These are phyloP conservation scores for Yamadazyma songkhlaensis DNA, from an alignment of 1,139 yeast species.

Conservation along the genomic window DNA sequence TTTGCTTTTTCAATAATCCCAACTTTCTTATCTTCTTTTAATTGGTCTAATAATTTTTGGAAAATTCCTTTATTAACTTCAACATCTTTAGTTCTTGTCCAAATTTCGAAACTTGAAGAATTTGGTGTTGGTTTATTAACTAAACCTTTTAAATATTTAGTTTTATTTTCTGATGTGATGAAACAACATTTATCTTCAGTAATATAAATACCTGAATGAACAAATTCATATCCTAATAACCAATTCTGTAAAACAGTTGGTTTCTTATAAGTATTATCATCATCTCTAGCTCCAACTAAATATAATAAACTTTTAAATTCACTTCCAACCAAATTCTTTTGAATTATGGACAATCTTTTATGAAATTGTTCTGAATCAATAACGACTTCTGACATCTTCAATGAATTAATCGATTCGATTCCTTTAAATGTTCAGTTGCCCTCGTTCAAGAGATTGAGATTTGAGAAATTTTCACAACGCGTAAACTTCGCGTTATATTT, in stretches of 20 bases:
- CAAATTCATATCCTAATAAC: constrained; percentile 93
- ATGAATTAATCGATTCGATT: not conserved
- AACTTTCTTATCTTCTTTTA: constrained; percentile 44
- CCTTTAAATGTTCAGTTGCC: not conserved
- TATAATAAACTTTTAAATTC: constrained; percentile 51
- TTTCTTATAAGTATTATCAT: constrained; percentile 86
- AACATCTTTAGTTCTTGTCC: constrained; percentile 79
- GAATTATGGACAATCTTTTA: constrained; percentile 40
- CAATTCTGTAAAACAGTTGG: constrained; percentile 87
- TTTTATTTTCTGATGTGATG: constrained; percentile 84
- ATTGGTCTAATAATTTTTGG: constrained; percentile 53
- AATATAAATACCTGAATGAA: constrained; percentile 76
- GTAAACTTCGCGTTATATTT: constrained; percentile 2
- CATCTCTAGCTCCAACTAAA: constrained; percentile 80
- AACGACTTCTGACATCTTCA: constrained; percentile 30
- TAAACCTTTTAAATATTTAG: constrained; percentile 68
- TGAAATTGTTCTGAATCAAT: constrained; percentile 41
- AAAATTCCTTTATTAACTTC: constrained; percentile 72
- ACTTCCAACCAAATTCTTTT: constrained; percentile 32
- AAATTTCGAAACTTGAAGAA: constrained; percentile 54
- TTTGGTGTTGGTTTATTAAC: constrained; percentile 35
- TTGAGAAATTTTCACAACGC: constrained; percentile 4
- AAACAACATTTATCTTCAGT: constrained; percentile 60
- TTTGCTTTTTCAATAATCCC: constrained; percentile 73
- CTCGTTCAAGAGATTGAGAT: constrained; percentile 3